phyloP scores from a whole-genome alignment of 2,329 filamentous ascomycete species.

The Ceratocystis huliohia region DNA sequence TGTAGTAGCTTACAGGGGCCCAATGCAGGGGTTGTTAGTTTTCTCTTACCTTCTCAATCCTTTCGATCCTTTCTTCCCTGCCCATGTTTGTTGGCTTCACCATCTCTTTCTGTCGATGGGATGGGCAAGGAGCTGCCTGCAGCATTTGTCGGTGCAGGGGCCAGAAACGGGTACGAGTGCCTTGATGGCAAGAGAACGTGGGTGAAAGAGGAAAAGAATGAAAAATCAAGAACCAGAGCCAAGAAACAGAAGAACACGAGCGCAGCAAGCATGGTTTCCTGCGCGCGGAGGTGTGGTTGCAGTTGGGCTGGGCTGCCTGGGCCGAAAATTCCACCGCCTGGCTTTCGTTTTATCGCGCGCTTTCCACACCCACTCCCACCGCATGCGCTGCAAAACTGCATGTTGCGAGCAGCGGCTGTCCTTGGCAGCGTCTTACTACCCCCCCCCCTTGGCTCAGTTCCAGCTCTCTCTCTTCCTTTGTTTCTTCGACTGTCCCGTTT shows the following conservation, averaged over 20 bases:
- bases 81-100: background rate
- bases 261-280: background rate
- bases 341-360: background rate
- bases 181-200: background rate
- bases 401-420: too few species aligned
- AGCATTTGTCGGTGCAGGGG: background rate
- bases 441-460: background rate
- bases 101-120: background rate
- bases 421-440: background rate
- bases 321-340: background rate
- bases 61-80: background rate
- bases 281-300: background rate
- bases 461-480: background rate
- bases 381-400: too few species aligned
- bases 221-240: background rate
- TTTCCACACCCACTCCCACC: too few species aligned
- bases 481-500: background rate
- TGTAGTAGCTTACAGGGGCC: background rate
- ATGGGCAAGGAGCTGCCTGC: background rate
- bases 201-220: background rate
- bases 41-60: background rate
- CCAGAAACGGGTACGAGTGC: background rate
- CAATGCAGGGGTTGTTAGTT: background rate
- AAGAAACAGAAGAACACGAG: background rate
- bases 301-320: background rate